Base-by-base conservation (phyloP, 345 rosid genomes). In the Corchorus olitorius region DNA sequence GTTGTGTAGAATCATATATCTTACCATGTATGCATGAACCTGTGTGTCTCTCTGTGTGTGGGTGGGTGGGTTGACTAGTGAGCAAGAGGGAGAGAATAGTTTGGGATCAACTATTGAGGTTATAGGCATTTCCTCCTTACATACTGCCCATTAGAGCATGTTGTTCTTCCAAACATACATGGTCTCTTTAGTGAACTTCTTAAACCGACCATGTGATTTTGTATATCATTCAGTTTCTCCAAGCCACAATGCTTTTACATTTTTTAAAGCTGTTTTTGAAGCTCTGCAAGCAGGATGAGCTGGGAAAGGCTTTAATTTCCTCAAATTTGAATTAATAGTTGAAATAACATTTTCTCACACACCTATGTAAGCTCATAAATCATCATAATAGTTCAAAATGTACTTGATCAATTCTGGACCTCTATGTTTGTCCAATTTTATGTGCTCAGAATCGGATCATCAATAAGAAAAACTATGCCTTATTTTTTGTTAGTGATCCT, bases 51-150 rank as follows among this genome's bases (percentile, higher is more conserved):
- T 27, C 1, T 33, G 45, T n/a, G 14, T n/a, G 8, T 71, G 60
- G 1, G 69, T 37, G 74, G 3, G 54, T 9, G 54, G 54, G 54
- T 35, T 62, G 35, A 6, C 16, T 69, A 16, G 27, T 22, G 4
- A 50, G 22, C 8, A 43, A 35, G 41, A 15, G 19, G 45, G 58
- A 46, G n/a, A 69, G 63, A 19, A 71, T 54, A n/a, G 6, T 10
- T 71, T 71, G n/a, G 33, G 71, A 55, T 39, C n/a, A 12, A 56
- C 53, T 55, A 19, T 56, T 55, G 62, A 71, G 64, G 63, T 39
- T 55, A 37, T 54, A 16, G 43, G 8, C 37, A n/a, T 6, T 50
- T 69, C 27, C 14, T 69, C 58, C 73, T 4, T 49, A 15, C 17
- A 8, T 69, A 8, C n/a, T 9, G n/a, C 6, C 16, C 8, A 2